Percentiles rank a stretch among this genome's conserved stretches.
Conservation (phyloP, 2,329 filamentous ascomycete genomes). For the Colletotrichum cordylinicola region DNA sequence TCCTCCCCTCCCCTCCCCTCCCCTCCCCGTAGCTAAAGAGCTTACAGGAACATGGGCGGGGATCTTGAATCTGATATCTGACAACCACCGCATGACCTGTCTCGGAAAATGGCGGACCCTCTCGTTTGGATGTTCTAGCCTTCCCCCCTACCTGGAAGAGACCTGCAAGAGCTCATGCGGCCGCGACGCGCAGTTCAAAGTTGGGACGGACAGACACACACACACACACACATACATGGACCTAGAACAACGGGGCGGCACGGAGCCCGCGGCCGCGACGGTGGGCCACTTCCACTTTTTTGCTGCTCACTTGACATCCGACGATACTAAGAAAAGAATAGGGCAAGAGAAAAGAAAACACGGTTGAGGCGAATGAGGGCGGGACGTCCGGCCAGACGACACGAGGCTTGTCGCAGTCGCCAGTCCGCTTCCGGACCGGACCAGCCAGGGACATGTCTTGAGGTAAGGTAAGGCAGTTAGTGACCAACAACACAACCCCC, state of each 20-base stretch:
- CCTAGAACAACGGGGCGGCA: neutral
- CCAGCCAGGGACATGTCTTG: neutral
- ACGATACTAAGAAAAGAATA: neutral
- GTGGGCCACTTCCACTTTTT: neutral
- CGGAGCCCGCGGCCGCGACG: neutral
- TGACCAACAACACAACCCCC: slow-evolving; percentile 1
- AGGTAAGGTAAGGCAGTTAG: neutral
- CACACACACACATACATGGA: neutral
- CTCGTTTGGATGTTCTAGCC: slow-evolving; percentile 7
- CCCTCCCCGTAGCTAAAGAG: neutral
- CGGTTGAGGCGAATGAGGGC: neutral
- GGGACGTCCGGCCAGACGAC: neutral
- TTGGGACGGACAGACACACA: neutral
- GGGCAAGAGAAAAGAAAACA: neutral
- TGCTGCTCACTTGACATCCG: neutral
- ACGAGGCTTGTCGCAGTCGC: neutral
- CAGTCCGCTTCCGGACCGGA: neutral
- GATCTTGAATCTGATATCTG: slow-evolving; percentile 1
- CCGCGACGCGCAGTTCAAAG: neutral
- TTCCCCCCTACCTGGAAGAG: neutral
- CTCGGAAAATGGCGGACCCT: slow-evolving; percentile 10
- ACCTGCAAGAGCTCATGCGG: neutral
- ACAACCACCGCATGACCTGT: slow-evolving; percentile 16
- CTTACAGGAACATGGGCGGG: neutral
- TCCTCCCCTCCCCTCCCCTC: neutral